Base-by-base conservation (phyloP, 345 rosid species). In the Barbarea vulgaris region DNA sequence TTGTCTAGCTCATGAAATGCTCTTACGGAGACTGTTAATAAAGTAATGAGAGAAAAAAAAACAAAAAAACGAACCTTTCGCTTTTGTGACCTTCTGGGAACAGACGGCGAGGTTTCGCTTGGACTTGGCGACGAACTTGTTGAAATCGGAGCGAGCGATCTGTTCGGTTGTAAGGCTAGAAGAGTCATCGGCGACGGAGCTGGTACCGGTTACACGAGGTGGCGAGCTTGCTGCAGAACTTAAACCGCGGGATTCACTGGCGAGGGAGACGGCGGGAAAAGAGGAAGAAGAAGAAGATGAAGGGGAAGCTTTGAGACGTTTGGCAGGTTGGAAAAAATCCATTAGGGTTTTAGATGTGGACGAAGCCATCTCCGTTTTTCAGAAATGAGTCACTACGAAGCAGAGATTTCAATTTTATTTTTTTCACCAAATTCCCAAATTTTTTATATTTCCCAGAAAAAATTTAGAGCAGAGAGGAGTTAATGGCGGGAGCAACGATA, bases 81-180 rank as follows among this genome's bases (percentile, higher is more conserved):
- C 80, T 48, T 76, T 75, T 37, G 89, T 72, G 77, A 91, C 82
- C 59, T 77, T 80, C 25, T 87, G 84, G 76, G 83, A 80, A 77
- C 96, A 92, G 62, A 81, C 64, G 67, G 86, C 85, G 84, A 85
- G 84, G 83, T 88, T 91, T 1, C 89, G 89, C 56, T 83, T 90
- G 24, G 93, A 85, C 59, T 76, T 87, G 39, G 97, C 94, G 7
- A 87, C 87, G 47, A 64, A 77, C 62, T 78, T 85, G 86, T 86
- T 91, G 67, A 85, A 59, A 18, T 91, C 89, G 31, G 84, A 70
- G 72, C 93, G 96, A 31, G 84, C 66, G 64, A 69, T 53, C 67
- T 89, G 93, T 24, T 82, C 77, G 2, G 84, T 34, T 4, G 94
- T 84, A 55, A 93, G 88, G 17, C 65, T 58, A 48, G 84, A 24